phyloP scores from a whole-genome alignment of 2,329 filamentous ascomycete species.

The Hymenoscyphus linearis region DNA sequence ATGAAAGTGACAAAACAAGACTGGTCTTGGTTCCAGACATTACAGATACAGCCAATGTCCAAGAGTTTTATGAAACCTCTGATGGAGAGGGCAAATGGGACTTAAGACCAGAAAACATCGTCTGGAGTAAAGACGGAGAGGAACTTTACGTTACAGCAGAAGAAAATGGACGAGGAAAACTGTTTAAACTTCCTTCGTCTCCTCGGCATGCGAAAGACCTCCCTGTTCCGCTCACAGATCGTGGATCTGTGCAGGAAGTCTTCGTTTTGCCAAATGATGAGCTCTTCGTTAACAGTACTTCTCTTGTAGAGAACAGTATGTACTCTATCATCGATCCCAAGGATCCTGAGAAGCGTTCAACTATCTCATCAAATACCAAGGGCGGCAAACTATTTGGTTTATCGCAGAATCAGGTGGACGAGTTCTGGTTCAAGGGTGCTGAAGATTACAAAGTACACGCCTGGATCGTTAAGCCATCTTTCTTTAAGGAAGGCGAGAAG shows the following conservation, averaged over 20 bases:
- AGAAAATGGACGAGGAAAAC: constrained; percentile 54
- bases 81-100: constrained; percentile 63
- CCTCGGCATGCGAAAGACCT: constrained; percentile 43
- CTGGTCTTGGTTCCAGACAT: constrained; percentile 61
- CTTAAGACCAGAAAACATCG: constrained; percentile 48
- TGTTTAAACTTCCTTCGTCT: constrained; percentile 57
- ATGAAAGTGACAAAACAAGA: constrained; percentile 75
- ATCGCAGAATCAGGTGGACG: constrained; percentile 55
- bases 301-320: constrained; percentile 65
- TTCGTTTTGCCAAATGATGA: constrained; percentile 44
- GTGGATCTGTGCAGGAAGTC: constrained; percentile 51
- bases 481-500: constrained; percentile 61
- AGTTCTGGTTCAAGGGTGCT: constrained; percentile 65
- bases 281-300: constrained; percentile 63
- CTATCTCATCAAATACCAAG: constrained; percentile 59
- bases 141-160: constrained; percentile 71
- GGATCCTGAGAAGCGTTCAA: constrained; percentile 38
- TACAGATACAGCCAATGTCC: constrained; percentile 48
- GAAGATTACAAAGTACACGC: constrained; percentile 63
- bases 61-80: constrained; percentile 56
- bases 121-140: constrained; percentile 54
- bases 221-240: constrained; percentile 45
- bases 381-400: constrained; percentile 63
- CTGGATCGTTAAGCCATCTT: constrained; percentile 57
- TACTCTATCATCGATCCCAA: constrained; percentile 47